A percentile compares a stretch with the other conserved stretches of the same genome.
These are phyloP conservation scores for Coemansia sp. DNA, from an alignment of 192 early-diverging fungal genomes.

Conservation along the genomic window DNA sequence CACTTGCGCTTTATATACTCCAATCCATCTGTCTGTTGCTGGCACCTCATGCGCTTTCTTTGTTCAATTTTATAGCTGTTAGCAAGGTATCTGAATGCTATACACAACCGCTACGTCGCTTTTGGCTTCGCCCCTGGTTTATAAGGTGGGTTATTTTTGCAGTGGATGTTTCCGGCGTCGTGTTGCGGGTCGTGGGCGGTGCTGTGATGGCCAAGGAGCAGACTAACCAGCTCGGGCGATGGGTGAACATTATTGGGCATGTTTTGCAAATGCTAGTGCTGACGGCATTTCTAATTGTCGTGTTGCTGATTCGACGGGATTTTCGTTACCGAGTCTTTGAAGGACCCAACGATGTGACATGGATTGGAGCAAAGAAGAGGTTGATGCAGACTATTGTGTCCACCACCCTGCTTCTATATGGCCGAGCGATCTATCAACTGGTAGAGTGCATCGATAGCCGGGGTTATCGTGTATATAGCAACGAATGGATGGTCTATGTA, in stretches of 20 bases:
- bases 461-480: slow-evolving; percentile 33
- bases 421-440: slow-evolving; percentile 43
- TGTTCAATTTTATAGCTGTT: slow-evolving; percentile 49
- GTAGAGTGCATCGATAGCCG: slow-evolving; percentile 42
- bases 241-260: slow-evolving; percentile 35
- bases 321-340: slow-evolving; percentile 11
- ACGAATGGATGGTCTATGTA: slow-evolving; percentile 47
- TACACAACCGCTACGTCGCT: background rate
- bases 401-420: slow-evolving; percentile 35
- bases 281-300: slow-evolving; percentile 24
- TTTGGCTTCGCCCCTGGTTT: slow-evolving; percentile 35
- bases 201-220: slow-evolving; percentile 20
- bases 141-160: slow-evolving; percentile 51
- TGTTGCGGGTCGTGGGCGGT: slow-evolving; percentile 39
- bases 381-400: slow-evolving; percentile 25
- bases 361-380: slow-evolving; percentile 12
- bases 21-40: slow-evolving; percentile 44
- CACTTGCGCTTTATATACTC: slow-evolving; percentile 30
- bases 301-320: slow-evolving; percentile 6
- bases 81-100: slow-evolving; percentile 30
- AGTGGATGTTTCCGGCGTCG: slow-evolving; percentile 49
- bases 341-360: slow-evolving; percentile 10
- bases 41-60: slow-evolving; percentile 49
- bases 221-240: slow-evolving; percentile 19
- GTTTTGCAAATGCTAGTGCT: slow-evolving; percentile 34